Evolutionary conservation across 1,284 basidiomycete genomes (phyloP).

Genomic region (Thelephora terrestris): DNA sequence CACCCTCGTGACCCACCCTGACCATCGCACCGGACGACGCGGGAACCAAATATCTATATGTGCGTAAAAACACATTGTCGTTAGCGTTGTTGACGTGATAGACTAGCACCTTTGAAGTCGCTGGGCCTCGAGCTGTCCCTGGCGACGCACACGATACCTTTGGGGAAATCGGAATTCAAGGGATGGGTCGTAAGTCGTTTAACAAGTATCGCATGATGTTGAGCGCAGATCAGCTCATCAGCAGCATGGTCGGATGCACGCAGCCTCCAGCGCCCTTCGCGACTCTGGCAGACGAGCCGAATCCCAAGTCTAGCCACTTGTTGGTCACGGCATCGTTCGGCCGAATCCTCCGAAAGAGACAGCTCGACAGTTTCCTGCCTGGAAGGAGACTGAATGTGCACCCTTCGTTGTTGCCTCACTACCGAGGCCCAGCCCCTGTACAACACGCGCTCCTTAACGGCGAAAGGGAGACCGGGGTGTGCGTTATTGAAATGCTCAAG

Average conservation of each 20-base stretch:
- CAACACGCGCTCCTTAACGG: constrained; percentile 74
- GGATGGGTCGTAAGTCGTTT: constrained; percentile 40
- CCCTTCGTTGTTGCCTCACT: constrained; percentile 82
- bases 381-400: constrained; percentile 81
- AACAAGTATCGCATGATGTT: constrained; percentile 1
- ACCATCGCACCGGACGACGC: constrained; percentile 40
- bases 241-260: background rate
- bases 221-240: background rate
- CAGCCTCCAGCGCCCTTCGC: constrained; percentile 41
- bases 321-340: constrained; percentile 92
- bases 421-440: constrained; percentile 88
- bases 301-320: constrained; percentile 38
- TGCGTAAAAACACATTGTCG: constrained; percentile 21
- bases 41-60: constrained; percentile 41
- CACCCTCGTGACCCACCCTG: constrained; percentile 51
- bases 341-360: constrained; percentile 62
- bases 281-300: constrained; percentile 1
- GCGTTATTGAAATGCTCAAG: constrained; percentile 55
- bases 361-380: constrained; percentile 59
- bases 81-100: constrained; percentile 2
- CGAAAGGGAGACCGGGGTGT: constrained; percentile 57
- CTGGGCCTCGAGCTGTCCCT: constrained; percentile 39
- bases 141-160: constrained; percentile 49
- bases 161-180: constrained; percentile 42
- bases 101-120: constrained; percentile 47